Percentiles rank a stretch among this genome's conserved stretches.
Conservation (phyloP, 2,329 filamentous ascomycete species). For the Diaporthe eres region DNA sequence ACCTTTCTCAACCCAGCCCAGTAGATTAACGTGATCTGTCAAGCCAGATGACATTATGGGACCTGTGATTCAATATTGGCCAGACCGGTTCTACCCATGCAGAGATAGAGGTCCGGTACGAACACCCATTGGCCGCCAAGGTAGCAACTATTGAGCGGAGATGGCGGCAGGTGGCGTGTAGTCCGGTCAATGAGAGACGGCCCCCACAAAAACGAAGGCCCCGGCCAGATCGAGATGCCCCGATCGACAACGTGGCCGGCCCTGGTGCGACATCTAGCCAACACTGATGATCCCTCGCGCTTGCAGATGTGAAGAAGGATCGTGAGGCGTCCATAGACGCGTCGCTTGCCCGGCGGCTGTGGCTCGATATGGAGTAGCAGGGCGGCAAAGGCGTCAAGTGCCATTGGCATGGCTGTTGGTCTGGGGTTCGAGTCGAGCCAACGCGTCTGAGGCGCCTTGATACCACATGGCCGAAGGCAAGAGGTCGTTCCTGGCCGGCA, state of each 20-base stretch:
- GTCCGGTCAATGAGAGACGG: neutral
- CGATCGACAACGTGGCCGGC: slow-evolving; percentile 5
- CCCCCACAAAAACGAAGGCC: neutral
- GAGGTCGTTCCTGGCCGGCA: neutral
- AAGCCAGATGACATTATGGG: neutral
- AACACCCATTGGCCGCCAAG: neutral
- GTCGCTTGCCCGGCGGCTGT: neutral
- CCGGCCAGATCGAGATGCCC: neutral
- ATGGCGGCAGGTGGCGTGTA: neutral
- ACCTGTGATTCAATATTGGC: neutral
- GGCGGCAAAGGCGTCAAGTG: slow-evolving; percentile 3
- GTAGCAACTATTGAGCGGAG: neutral
- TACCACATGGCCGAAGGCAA: neutral
- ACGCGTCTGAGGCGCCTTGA: neutral
- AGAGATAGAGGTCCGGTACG: neutral
- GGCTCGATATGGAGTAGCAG: neutral
- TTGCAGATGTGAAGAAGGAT: neutral
- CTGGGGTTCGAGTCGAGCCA: neutral
- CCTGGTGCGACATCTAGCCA: neutral
- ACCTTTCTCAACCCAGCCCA: neutral
- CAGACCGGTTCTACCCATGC: too few species aligned
- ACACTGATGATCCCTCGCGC: neutral
- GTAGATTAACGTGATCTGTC: too few species aligned
- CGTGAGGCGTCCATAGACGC: neutral
- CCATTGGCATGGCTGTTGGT: neutral